Evolutionary conservation across 2,329 filamentous ascomycete species (phyloP).

Genomic region (Chaetothyriales sp.): DNA sequence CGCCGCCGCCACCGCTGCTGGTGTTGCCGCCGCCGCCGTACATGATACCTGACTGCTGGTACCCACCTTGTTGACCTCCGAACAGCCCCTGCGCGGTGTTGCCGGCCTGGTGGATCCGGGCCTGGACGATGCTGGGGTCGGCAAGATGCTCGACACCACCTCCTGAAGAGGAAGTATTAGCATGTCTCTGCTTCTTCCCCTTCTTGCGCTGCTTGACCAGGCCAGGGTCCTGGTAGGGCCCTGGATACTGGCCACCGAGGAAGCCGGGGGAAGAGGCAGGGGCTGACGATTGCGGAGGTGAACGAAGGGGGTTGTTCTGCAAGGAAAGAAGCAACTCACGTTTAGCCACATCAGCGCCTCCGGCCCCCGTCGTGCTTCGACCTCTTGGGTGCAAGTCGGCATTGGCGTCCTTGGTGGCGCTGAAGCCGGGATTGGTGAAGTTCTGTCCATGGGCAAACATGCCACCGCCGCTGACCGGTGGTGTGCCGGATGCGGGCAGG

Average conservation of each 20-base stretch:
- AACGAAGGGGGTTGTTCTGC: slow-evolving; percentile 72
- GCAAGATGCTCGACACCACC: slow-evolving; percentile 99
- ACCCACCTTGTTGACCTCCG: slow-evolving; percentile 82
- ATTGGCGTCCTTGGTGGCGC: slow-evolving; percentile 57
- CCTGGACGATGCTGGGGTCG: slow-evolving; percentile 99
- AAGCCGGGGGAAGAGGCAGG: slow-evolving; percentile 85
- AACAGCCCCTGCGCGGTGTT: slow-evolving; percentile 80
- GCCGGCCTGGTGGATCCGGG: slow-evolving; percentile 84
- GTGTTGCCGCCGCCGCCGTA: slow-evolving; percentile 64
- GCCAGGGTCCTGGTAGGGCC: slow-evolving; percentile 79
- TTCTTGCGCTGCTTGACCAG: slow-evolving; percentile 97
- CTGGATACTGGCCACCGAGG: slow-evolving; percentile 68
- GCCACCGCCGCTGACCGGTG: slow-evolving; percentile 61
- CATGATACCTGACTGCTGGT: slow-evolving; percentile 59
- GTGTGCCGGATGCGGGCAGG: slow-evolving; percentile 86
- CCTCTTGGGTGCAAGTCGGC: slow-evolving; percentile 65
- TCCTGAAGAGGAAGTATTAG: slow-evolving; percentile 99
- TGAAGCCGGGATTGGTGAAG: slow-evolving; percentile 53
- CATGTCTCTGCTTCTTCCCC: slow-evolving; percentile 99
- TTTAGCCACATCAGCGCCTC: slow-evolving; percentile 77
- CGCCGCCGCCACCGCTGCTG: slow-evolving; percentile 56
- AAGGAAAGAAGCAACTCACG: slow-evolving; percentile 97
- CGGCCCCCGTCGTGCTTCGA: slow-evolving; percentile 47
- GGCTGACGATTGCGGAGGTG: slow-evolving; percentile 58
- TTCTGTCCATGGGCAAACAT: slow-evolving; percentile 86